Evolutionary conservation across 371 early-diverging fungal species (phyloP).

Genomic region (Pancytospora epiphaga): DNA sequence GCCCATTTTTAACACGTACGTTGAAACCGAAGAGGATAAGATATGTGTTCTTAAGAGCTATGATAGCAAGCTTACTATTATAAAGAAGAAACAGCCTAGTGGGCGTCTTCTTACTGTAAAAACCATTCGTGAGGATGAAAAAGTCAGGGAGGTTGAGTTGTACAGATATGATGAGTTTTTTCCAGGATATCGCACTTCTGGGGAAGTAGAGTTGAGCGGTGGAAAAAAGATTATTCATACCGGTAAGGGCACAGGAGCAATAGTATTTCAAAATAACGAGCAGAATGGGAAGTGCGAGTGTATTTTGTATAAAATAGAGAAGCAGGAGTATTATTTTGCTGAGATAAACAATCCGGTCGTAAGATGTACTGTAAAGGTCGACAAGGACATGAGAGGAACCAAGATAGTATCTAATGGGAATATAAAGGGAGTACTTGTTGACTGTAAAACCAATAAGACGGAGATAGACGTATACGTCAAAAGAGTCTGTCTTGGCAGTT

Average conservation of each 20-base stretch:
- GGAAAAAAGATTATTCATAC: neutral
- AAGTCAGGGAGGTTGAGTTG: conserved; percentile 24
- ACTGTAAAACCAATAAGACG: neutral
- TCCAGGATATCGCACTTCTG: conserved; percentile 10
- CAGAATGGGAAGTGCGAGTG: neutral
- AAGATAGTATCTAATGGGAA: conserved; percentile 22
- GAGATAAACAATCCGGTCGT: conserved; percentile 41
- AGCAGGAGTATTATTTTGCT: conserved; percentile 22
- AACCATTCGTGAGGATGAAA: conserved; percentile 25
- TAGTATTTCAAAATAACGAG: conserved; percentile 38
- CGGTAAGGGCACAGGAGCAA: conserved; percentile 9
- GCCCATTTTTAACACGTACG: conserved; percentile 46
- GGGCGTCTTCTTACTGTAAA: conserved; percentile 31
- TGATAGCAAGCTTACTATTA: conserved; percentile 37
- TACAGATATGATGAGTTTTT: conserved; percentile 24
- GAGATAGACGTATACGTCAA: conserved; percentile 12
- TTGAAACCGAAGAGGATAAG: conserved; percentile 30
- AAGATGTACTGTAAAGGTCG: conserved; percentile 15
- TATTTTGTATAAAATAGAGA: conserved; percentile 13
- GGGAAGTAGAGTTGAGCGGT: neutral
- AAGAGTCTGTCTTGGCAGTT: conserved; percentile 24
- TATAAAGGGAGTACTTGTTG: conserved; percentile 28
- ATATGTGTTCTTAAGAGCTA: conserved; percentile 15
- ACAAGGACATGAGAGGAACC: neutral
- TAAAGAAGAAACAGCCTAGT: neutral